Evolutionary conservation across 164 flowering plant species (phyloP).

Genomic region (Chimonanthus praecox): DNA sequence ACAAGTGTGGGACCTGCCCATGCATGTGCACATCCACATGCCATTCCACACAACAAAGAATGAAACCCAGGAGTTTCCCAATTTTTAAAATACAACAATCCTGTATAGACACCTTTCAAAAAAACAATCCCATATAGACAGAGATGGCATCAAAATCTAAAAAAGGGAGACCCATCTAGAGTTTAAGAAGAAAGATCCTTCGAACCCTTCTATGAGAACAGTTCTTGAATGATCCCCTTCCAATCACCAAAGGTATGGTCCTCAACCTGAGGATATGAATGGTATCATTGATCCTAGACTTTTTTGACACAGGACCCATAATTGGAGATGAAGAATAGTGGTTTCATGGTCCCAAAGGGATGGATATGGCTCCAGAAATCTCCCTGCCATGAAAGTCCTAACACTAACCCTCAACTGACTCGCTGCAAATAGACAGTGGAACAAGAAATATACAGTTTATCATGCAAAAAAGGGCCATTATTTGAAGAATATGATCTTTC

Average conservation of each 20-base stretch:
- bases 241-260: background rate
- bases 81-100: too few relatives aligned
- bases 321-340: background rate
- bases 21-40: too few relatives aligned
- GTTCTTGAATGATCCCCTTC: background rate
- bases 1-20: too few relatives aligned
- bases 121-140: background rate
- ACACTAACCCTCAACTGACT: background rate
- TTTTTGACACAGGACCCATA: background rate
- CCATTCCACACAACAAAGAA: too few relatives aligned
- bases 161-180: background rate
- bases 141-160: background rate
- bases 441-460: background rate
- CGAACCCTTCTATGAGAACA: background rate
- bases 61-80: too few relatives aligned
- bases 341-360: background rate
- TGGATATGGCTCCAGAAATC: background rate
- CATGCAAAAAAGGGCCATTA: background rate
- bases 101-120: too few relatives aligned
- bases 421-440: background rate
- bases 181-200: background rate
- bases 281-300: background rate
- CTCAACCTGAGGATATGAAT: background rate
- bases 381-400: background rate
- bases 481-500: background rate